phyloP scores from a whole-genome alignment of 2,329 filamentous ascomycete genomes.

The Delphinella strobiligena region DNA sequence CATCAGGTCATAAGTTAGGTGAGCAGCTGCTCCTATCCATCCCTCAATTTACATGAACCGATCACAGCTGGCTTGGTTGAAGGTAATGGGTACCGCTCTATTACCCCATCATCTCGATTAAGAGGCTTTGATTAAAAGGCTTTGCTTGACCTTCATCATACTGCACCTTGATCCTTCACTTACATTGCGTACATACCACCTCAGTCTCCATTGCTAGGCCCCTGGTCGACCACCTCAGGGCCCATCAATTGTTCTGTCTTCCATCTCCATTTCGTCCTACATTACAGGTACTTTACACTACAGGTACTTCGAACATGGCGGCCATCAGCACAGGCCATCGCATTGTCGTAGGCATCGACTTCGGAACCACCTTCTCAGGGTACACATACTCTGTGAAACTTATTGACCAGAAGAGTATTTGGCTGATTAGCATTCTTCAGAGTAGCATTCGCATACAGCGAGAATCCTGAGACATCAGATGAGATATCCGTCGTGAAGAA shows the following conservation, averaged over 20 bases:
- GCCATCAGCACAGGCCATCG: not conserved
- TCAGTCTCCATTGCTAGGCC: not conserved
- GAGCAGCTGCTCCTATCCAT: no score
- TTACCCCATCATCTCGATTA: no score
- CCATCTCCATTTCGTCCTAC: not conserved
- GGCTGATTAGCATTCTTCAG: conserved; percentile 22
- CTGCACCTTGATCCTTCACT: not conserved
- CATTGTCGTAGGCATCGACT: conserved; percentile 60
- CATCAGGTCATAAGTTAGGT: no score
- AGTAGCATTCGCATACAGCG: conserved; percentile 62
- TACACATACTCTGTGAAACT: not conserved
- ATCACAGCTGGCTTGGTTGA: no score
- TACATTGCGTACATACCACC: not conserved
- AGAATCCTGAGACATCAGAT: conserved; percentile 47
- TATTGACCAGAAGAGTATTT: not conserved
- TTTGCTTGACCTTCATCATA: not conserved
- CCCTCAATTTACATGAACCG: no score
- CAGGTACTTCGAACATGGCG: not conserved
- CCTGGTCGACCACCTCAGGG: no score
- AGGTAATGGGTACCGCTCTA: not conserved
- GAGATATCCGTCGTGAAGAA: conserved; percentile 76
- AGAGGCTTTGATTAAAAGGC: no score
- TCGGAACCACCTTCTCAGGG: conserved; percentile 64
- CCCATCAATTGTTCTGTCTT: no score
- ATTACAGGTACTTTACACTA: not conserved